These are phyloP conservation scores for Enterospora canceri DNA, from an alignment of 371 early-diverging fungal genomes.

Conservation along the genomic window DNA sequence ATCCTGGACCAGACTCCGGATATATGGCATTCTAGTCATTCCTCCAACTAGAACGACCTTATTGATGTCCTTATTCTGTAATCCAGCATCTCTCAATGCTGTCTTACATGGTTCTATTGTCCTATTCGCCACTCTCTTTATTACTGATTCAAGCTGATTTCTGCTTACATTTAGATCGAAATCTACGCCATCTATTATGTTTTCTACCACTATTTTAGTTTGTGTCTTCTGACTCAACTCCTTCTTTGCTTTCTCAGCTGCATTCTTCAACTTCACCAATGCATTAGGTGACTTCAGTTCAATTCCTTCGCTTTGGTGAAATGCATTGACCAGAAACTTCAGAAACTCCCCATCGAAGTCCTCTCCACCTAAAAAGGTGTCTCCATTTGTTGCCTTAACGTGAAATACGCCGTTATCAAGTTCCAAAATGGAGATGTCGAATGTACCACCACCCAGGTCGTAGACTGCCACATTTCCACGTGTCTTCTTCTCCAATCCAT, in stretches of 20 bases:
- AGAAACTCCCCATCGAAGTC: slow-evolving; percentile 83
- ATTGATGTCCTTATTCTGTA: slow-evolving; percentile 66
- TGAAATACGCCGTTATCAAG: slow-evolving; percentile 91
- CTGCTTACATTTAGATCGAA: slow-evolving; percentile 77
- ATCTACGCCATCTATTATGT: slow-evolving; percentile 76
- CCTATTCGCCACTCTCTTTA: slow-evolving; percentile 67
- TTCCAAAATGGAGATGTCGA: slow-evolving; percentile 93
- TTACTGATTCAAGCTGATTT: slow-evolving; percentile 71
- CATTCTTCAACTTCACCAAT: slow-evolving; percentile 79
- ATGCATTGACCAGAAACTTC: slow-evolving; percentile 62
- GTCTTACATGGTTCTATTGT: slow-evolving; percentile 82
- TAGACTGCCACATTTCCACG: slow-evolving; percentile 75
- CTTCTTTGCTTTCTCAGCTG: slow-evolving; percentile 92
- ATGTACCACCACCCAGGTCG: slow-evolving; percentile 98
- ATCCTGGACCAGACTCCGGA: slow-evolving; percentile 73
- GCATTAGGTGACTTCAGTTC: slow-evolving; percentile 57
- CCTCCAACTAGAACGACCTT: slow-evolving; percentile 97
- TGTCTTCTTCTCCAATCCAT: slow-evolving; percentile 68
- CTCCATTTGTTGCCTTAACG: slow-evolving; percentile 66
- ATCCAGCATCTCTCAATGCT: slow-evolving; percentile 82
- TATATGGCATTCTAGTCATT: slow-evolving; percentile 91
- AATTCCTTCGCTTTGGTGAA: slow-evolving; percentile 68
- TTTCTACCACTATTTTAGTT: slow-evolving; percentile 72
- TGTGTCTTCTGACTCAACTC: slow-evolving; percentile 68
- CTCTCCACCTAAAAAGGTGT: slow-evolving; percentile 86